Conservation (phyloP, 78 protist species). For the Speleostelium caveatum region DNA sequence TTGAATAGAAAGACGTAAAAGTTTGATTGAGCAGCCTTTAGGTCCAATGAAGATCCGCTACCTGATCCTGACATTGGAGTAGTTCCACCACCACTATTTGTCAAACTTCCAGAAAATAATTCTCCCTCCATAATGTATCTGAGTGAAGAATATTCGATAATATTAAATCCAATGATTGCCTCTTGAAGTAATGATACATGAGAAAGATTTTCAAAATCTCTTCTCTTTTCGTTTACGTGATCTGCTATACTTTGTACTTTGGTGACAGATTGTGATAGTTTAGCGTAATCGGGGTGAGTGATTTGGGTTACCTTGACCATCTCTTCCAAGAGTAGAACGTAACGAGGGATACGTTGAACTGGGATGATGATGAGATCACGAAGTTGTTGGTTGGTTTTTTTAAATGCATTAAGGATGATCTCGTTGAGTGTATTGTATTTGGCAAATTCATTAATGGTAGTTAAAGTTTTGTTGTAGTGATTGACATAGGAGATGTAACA, state of each 20-base stretch:
- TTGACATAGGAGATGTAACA: conserved; percentile 77
- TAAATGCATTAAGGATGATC: conserved; percentile 15
- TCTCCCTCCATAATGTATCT: conserved; percentile 77
- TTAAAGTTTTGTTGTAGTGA: conserved; percentile 45
- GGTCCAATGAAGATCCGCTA: not conserved
- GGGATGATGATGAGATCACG: conserved; percentile 76
- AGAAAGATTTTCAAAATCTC: conserved; percentile 64
- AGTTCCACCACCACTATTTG: conserved; percentile 19
- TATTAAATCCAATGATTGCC: conserved; percentile 62
- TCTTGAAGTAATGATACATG: conserved; percentile 70
- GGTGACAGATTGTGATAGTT: conserved; percentile 28
- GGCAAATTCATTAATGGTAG: conserved; percentile 51
- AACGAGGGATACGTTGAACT: conserved; percentile 73
- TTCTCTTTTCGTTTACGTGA: conserved; percentile 77
- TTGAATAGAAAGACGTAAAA: conserved; percentile 68
- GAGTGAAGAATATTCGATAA: conserved; percentile 67
- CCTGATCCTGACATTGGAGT: conserved; percentile 29
- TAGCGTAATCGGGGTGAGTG: conserved; percentile 47
- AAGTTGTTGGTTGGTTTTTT: conserved; percentile 46
- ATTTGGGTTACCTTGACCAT: conserved; percentile 48
- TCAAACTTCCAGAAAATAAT: conserved; percentile 10
- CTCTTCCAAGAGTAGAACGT: conserved; percentile 61
- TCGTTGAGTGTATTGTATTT: conserved; percentile 13
- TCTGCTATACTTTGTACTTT: conserved; percentile 72
- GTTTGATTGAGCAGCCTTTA: not conserved